Percentiles rank a stretch among this genome's conserved stretches.
Conservation (phyloP, 2,329 filamentous ascomycete genomes). For the Colletotrichum sp. region DNA sequence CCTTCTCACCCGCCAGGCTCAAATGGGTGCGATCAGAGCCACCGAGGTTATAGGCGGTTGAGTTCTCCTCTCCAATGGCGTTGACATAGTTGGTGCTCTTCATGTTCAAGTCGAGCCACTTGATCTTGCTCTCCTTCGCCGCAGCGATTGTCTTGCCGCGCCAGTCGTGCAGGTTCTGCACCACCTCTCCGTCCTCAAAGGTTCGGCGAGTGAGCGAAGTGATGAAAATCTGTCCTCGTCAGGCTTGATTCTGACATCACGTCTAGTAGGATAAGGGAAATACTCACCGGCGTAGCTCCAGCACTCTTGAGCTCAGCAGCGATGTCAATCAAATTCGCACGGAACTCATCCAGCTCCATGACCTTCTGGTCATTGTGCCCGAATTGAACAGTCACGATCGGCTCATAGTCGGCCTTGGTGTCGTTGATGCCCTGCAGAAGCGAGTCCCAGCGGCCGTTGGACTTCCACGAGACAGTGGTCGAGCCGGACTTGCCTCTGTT, state of each 20-base stretch:
- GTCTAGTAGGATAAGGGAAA: no score
- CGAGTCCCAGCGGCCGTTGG: slow-evolving; percentile 55
- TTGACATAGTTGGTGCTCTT: slow-evolving; percentile 56
- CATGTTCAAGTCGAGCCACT: slow-evolving; percentile 54
- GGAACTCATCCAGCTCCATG: slow-evolving; percentile 52
- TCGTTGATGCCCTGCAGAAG: slow-evolving; percentile 48
- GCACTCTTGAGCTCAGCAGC: slow-evolving; percentile 45
- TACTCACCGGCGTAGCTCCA: slow-evolving; percentile 47
- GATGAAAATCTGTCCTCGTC: slow-evolving; percentile 45
- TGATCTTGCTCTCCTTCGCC: slow-evolving; percentile 40
- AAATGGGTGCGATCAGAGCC: slow-evolving; percentile 60
- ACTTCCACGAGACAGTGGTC: slow-evolving; percentile 60
- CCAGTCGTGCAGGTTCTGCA: slow-evolving; percentile 51
- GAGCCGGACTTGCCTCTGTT: slow-evolving; percentile 63
- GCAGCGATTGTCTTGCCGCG: slow-evolving; percentile 50
- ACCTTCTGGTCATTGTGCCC: slow-evolving; percentile 68
- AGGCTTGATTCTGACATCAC: slow-evolving; percentile 12
- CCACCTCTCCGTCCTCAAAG: slow-evolving; percentile 46
- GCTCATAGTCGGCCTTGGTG: slow-evolving; percentile 36
- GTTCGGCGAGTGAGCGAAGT: slow-evolving; percentile 59
- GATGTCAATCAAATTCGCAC: slow-evolving; percentile 53
- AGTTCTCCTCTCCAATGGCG: slow-evolving; percentile 50
- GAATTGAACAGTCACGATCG: slow-evolving; percentile 49
- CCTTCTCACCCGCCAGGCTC: slow-evolving; percentile 54
- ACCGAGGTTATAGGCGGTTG: slow-evolving; percentile 50